Base-by-base conservation (phyloP, 2,329 filamentous ascomycete species). In the Fusarium equiseti region DNA sequence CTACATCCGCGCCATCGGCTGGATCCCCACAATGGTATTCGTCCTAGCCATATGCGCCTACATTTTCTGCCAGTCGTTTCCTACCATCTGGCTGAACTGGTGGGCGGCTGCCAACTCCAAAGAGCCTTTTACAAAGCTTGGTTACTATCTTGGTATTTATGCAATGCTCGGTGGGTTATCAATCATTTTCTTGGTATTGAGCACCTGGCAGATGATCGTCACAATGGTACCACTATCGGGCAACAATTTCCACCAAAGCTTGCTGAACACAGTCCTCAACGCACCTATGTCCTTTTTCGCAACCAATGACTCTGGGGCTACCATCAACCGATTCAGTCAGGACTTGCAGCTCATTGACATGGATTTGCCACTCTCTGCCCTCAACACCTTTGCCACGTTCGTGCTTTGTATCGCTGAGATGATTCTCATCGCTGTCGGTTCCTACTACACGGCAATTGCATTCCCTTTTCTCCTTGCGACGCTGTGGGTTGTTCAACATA, bases 331-430 rank as follows among this genome's bases (percentile, higher is more conserved):
- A 16, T 82, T 82, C 59, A 81, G 78, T 29, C 81, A 83, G 50
- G 81, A 83, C 55, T 67, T 83, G 0, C 77, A 78, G 38, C 76
- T 83, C 5, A 77, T 82, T 12, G 81, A 83, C 45, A 79, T 75
- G 50, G 77, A 80, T 24, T 64, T 82, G 1, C 80, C 80, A 4
- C 55, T 75, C 0, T 62, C 69, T 3, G 74, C 71, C 1, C 64
- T 76, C 9, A 74, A 76, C 3, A 73, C 68, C 0, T 74, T 74
- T 60, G 68, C 68, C 22, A 72, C 71, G 0, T 67, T 71, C 1
- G 63, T 71, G 4, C 24, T 73, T 15, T 75, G 73, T 20, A 68
- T 76, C 11, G 72, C 65, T 7, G 67, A 72, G 48, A 67, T 75
- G 42, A 43, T 70, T 5, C n/a, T 77, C 1, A 66, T 76, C 18